Conservation (phyloP, 345 rosid genomes). For the Gossypium australe region DNA sequence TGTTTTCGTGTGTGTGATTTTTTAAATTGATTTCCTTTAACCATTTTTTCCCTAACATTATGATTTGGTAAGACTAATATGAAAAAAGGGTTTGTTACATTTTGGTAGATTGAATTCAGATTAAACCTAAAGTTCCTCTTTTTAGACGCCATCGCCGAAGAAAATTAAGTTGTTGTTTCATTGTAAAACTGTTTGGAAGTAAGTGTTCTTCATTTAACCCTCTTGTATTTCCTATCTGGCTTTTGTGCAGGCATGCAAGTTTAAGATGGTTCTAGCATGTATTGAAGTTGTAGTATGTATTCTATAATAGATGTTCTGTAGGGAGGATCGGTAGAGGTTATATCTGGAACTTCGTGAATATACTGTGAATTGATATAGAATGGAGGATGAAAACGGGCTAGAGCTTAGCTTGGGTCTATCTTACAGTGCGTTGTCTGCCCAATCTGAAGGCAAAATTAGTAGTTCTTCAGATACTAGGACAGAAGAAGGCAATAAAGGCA, state of each 20-base stretch:
- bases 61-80: background rate
- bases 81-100: background rate
- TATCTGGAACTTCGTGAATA: background rate
- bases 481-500: constrained; percentile 66
- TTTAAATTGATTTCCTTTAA: background rate
- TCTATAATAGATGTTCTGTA: background rate
- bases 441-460: constrained; percentile 56
- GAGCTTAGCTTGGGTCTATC: constrained; percentile 95
- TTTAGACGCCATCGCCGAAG: no score
- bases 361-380: constrained; percentile 19
- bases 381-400: constrained; percentile 89
- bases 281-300: background rate
- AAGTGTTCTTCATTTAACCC: no score
- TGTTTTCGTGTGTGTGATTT: background rate
- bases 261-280: background rate
- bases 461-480: constrained; percentile 44
- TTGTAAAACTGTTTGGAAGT: background rate
- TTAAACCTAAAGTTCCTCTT: background rate
- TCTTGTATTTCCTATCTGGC: background rate
- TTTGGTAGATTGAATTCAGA: background rate
- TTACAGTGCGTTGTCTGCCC: constrained; percentile 68
- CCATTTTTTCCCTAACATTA: background rate
- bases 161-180: background rate
- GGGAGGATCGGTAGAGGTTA: background rate
- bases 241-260: background rate